A percentile compares a stretch with the other conserved stretches of the same genome.
These are phyloP conservation scores for Mycena chlorophos DNA, from an alignment of 768 basidiomycete species.

Conservation along the genomic window DNA sequence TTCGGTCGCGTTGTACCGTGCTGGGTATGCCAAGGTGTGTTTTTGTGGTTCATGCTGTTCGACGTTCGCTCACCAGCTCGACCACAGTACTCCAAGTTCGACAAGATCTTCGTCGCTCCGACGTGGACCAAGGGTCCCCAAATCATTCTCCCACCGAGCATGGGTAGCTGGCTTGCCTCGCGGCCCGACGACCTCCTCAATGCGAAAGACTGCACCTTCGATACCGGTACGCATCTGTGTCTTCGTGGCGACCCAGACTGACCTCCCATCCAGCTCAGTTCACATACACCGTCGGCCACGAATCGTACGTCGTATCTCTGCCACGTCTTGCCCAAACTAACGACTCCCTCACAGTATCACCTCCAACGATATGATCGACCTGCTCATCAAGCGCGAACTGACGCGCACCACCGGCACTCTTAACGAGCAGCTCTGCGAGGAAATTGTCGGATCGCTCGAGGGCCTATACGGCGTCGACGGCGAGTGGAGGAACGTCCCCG, in stretches of 20 bases:
- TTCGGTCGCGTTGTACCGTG: slow-evolving; percentile 8
- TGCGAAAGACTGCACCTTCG: slow-evolving; percentile 19
- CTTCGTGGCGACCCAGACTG: background rate
- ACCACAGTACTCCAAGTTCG: slow-evolving; percentile 12
- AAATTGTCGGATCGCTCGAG: slow-evolving; percentile 7
- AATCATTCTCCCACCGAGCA: slow-evolving; percentile 10
- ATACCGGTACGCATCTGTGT: slow-evolving; percentile 7
- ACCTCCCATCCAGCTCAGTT: slow-evolving; percentile 8
- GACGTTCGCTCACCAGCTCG: background rate
- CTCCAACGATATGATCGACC: slow-evolving; percentile 17
- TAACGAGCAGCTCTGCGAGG: slow-evolving; percentile 11
- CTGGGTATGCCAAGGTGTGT: slow-evolving; percentile 13
- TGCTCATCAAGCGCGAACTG: slow-evolving; percentile 19
- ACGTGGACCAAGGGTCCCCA: slow-evolving; percentile 19
- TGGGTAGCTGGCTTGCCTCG: slow-evolving; percentile 10
- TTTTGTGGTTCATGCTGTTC: background rate
- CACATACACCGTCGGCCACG: slow-evolving; percentile 19
- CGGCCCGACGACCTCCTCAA: slow-evolving; percentile 12
- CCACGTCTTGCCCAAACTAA: background rate
- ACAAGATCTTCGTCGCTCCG: slow-evolving; percentile 6
- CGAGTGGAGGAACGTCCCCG: slow-evolving; percentile 4
- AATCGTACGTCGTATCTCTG: background rate
- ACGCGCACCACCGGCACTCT: slow-evolving; percentile 15
- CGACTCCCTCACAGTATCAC: slow-evolving; percentile 3
- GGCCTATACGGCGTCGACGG: slow-evolving; percentile 10